phyloP scores from a whole-genome alignment of 768 basidiomycete genomes.

The Pleurotus giganteus region DNA sequence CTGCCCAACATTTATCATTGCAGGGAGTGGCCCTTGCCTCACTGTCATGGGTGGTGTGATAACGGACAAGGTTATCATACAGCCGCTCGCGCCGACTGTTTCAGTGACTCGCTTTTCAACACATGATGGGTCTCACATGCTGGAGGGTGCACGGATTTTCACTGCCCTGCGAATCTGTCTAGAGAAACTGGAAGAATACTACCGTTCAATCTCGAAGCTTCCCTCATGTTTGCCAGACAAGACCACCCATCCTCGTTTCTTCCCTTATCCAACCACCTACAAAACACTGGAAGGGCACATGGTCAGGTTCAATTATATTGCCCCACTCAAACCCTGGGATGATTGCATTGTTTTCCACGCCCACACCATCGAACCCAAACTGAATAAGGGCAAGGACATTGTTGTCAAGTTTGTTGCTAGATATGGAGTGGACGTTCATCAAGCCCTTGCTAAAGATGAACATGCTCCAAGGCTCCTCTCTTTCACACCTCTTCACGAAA shows the following conservation, averaged over 20 bases:
- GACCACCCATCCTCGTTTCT: slow-evolving; percentile 13
- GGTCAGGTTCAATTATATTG: slow-evolving; percentile 19
- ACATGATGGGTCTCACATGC: slow-evolving; percentile 14
- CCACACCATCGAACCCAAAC: neutral
- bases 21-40: slow-evolving; percentile 26
- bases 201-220: slow-evolving; percentile 2
- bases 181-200: slow-evolving; percentile 15
- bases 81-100: slow-evolving; percentile 33
- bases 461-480: slow-evolving; percentile 31
- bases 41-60: slow-evolving; percentile 30
- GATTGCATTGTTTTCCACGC: slow-evolving; percentile 24
- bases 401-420: slow-evolving; percentile 36
- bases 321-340: slow-evolving; percentile 15
- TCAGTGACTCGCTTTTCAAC: slow-evolving; percentile 22
- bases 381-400: slow-evolving; percentile 7
- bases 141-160: slow-evolving; percentile 17
- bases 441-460: slow-evolving; percentile 22
- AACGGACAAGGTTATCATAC: slow-evolving; percentile 24
- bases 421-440: slow-evolving; percentile 31
- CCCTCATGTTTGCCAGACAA: neutral
- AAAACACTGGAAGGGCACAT: neutral
- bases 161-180: slow-evolving; percentile 17
- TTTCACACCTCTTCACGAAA: slow-evolving; percentile 18
- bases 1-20: slow-evolving; percentile 30
- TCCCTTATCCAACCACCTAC: slow-evolving; percentile 15